Base-by-base conservation (phyloP, 2,329 filamentous ascomycete genomes). In the Colletotrichum lentis region DNA sequence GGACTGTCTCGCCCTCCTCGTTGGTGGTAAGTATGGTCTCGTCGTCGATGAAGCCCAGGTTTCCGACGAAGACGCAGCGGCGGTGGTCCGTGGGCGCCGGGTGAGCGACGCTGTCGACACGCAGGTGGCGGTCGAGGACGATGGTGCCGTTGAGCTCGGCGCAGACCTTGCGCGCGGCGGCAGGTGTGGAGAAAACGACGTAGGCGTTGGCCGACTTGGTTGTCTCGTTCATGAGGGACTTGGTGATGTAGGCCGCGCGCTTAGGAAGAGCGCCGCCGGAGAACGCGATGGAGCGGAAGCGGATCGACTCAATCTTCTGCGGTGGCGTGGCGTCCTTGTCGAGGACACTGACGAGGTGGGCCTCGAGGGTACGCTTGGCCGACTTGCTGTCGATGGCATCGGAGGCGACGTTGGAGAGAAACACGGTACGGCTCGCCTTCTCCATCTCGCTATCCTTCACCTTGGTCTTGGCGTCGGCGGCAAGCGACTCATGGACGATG, bases 131-230 rank as follows among this genome's bases (percentile, higher is more conserved):
- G 72, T 92, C 91, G 18, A 99, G 87, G 3, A 98, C 85, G 18
- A 93, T 83, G 1, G 88, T 92, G 56, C 94, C 96, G 74, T 99
- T 99, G 47, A 99, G 86, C 46, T 87, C 86, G 71, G 88, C 84
- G 54, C 90, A 88, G 2, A 94, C 94, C 73, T 90, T 88, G 62
- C 93, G 89, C 14, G 93, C 94, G 3, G 92, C 93, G 10, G 87
- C 82, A 1, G 87, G 79, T 1, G 91, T 93, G 50, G 89, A 91
- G 81, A 96, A 97, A 56, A 99, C 94, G 37, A 87, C 93, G 76
- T 99, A 99, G 54, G 96, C 96, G 77, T 99, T 97, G 67, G 94
- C 94, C 70, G 92, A 96, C 75, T 92, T 93, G 1, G 95, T 96
- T 1, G 96, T 99, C 22, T 93, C 88, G 69, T 92, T 90, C 90